phyloP scores from a whole-genome alignment of 1,284 basidiomycete species.

The Lignosus rhinocerotis region DNA sequence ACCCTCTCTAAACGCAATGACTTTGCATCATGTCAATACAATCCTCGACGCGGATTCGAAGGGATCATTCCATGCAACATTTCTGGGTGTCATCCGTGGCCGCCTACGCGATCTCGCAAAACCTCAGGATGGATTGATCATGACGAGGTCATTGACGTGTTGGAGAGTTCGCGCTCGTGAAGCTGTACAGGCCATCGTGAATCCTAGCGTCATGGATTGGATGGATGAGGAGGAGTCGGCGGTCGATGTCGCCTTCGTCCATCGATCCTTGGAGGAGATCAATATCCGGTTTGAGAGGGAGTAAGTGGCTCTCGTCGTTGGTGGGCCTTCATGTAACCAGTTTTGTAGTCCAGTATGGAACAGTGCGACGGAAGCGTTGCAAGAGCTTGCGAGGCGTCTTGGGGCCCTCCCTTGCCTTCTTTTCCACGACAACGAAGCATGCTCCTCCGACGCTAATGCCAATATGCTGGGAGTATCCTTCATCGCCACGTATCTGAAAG shows the following conservation, averaged over 20 bases:
- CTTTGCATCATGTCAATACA: conserved; percentile 6
- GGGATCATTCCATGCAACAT: conserved; percentile 9
- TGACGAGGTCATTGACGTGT: background rate
- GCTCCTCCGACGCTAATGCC: conserved; percentile 23
- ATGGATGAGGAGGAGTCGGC: conserved; percentile 45
- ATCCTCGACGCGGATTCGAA: conserved; percentile 11
- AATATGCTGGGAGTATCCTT: conserved; percentile 34
- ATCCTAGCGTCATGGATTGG: conserved; percentile 46
- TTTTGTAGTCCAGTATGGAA: conserved; percentile 38
- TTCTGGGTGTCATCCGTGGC: conserved; percentile 9
- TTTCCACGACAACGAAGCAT: conserved; percentile 40
- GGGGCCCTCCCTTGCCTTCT: conserved; percentile 45
- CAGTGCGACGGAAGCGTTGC: conserved; percentile 31
- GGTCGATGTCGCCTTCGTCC: conserved; percentile 31
- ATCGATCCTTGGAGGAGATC: conserved; percentile 27
- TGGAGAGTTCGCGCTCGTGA: conserved; percentile 33
- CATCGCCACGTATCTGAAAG: conserved; percentile 39
- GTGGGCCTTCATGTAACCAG: background rate
- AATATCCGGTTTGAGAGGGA: conserved; percentile 37
- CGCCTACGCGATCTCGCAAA: conserved; percentile 1
- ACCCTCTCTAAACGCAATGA: conserved; percentile 12
- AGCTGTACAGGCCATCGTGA: conserved; percentile 39
- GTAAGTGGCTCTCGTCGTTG: conserved; percentile 3
- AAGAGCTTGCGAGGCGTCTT: conserved; percentile 39
- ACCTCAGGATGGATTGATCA: background rate